Evolutionary conservation across 106 monocot species (phyloP), one percentile per base, ranked within the genome.

Genomic region (Platanthera guangdongensis): DNA sequence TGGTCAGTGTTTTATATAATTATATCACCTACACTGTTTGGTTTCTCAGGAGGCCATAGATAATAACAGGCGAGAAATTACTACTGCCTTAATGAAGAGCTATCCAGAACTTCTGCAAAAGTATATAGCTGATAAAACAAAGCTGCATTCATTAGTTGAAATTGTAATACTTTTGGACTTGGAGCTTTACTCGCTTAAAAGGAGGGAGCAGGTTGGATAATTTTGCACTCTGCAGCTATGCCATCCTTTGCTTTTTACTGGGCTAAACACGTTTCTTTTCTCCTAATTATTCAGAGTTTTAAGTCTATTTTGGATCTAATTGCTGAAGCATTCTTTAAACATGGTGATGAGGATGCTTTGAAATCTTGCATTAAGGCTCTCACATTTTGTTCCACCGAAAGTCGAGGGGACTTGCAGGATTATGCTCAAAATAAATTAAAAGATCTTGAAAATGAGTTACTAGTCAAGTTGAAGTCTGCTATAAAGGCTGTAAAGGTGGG

Each of bases 261-360:
- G 18, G 16, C 51, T 72, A 51, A 47, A 48, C 16, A 19, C 8
- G 49, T 72, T 51, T 19, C 22, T 72, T 10, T 50, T 51, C 14
- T 9, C 69, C 11, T 54, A 9, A 45, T 14, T 52, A 78, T 80
- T 73, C 86, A 97, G 97, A 89, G 85, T 83, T 92, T 97, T 59
- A 93, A 88, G 78, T 80, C 82, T 46, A 62, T 85, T 77, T 57
- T 97, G 59, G 89, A 97, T 74, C 83, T 91, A 60, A 89, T 97
- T 70, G 70, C 76, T 63, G 91, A 97, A 82, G 88, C 94, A 12
- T 97, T 97, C 77, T 94, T 97, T 73, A 97, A 97, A 80, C 97
- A 97, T 67, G 86, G 97, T 63, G 94, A 94, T 59, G 94, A 90
- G 78, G 97, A 91, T 81, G 79, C 89, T 53, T 54, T 97, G 78